Base-by-base conservation (phyloP, 305 asterid genomes). In the Salvia sclarea region DNA sequence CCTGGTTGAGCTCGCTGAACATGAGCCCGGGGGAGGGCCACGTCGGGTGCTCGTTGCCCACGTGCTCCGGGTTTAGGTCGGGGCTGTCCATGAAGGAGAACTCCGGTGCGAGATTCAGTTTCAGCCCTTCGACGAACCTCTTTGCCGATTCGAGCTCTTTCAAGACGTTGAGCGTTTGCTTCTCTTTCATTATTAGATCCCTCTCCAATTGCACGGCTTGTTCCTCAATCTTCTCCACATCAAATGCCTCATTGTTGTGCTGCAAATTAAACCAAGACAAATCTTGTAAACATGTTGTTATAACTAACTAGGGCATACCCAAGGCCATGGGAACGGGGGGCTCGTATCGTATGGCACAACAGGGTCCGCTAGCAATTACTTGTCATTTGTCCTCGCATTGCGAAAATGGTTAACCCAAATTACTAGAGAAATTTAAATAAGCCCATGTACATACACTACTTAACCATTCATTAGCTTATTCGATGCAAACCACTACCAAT, bases 81-180 rank as follows among this genome's bases (percentile, higher is more conserved):
- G 92, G 82, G 47, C 74, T 77, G 16, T 73, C 55, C 40, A 62
- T 37, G 58, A 83, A 75, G 57, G 82, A 77, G 28, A 81, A 67
- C 37, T 91, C 91, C 11, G 89, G 85, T 72, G 80, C 70, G 48
- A 83, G 43, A 58, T 82, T 88, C 58, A 80, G 44, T 64, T 89
- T 92, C 14, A 92, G 54, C 10, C 73, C 82, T 75, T 88, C 85
- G 0, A 92, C 92, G 10, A 82, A 80, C 73, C 82, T 81, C 43
- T 87, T 88, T 0, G 96, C 90, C 0, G 81, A 74, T 65, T 92
- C 95, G 4, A 92, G 81, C 64, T 92, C 92, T 64, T 78, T 83
- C 30, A 92, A 75, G n/a, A 92, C 86, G 47, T 76, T 58, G 21
- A 89, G 88, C 8, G 96, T 88, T 77, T 89, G 86, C 37, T 75